Evolutionary conservation across 805 yeast genomes (phyloP).

Genomic region (Yarrowia alimentaria): DNA sequence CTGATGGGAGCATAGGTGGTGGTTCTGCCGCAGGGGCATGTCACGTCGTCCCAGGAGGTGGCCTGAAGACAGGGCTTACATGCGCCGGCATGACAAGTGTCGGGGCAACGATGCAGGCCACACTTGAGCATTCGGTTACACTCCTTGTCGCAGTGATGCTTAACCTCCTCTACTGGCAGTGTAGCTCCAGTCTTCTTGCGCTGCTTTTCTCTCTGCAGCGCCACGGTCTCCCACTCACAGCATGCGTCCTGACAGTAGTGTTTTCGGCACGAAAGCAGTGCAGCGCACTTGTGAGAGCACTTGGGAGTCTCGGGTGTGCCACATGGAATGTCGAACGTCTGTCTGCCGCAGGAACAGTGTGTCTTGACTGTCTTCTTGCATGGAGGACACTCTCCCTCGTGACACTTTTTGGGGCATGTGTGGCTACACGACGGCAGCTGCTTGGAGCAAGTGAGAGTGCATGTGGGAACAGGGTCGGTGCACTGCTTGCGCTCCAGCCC

Average conservation of each 20-base stretch:
- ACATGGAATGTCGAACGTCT: conserved; percentile 61
- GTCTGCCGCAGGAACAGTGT: conserved; percentile 60
- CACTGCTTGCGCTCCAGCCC: conserved; percentile 53
- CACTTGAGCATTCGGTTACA: conserved; percentile 66
- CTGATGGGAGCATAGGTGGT: conserved; percentile 77
- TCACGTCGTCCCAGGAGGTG: conserved; percentile 64
- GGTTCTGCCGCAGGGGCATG: conserved; percentile 79
- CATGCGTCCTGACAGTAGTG: conserved; percentile 72
- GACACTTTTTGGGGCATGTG: conserved; percentile 66
- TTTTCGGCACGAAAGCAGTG: conserved; percentile 72
- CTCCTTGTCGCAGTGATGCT: conserved; percentile 65
- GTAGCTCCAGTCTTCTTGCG: conserved; percentile 53
- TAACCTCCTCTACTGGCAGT: conserved; percentile 57
- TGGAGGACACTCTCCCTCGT: conserved; percentile 70
- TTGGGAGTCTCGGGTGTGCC: conserved; percentile 53
- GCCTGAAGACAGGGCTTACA: conserved; percentile 81
- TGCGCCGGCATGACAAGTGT: conserved; percentile 74
- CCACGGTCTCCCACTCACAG: conserved; percentile 65
- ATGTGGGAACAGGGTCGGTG: conserved; percentile 75
- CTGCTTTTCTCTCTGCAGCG: conserved; percentile 52
- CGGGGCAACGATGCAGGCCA: conserved; percentile 64
- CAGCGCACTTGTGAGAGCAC: conserved; percentile 71
- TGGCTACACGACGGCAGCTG: conserved; percentile 64
- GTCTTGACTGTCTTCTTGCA: conserved; percentile 55
- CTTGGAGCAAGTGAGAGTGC: conserved; percentile 65